Base-by-base conservation (phyloP, 2,329 filamentous ascomycete species). In the Exserohilum rostratum region DNA sequence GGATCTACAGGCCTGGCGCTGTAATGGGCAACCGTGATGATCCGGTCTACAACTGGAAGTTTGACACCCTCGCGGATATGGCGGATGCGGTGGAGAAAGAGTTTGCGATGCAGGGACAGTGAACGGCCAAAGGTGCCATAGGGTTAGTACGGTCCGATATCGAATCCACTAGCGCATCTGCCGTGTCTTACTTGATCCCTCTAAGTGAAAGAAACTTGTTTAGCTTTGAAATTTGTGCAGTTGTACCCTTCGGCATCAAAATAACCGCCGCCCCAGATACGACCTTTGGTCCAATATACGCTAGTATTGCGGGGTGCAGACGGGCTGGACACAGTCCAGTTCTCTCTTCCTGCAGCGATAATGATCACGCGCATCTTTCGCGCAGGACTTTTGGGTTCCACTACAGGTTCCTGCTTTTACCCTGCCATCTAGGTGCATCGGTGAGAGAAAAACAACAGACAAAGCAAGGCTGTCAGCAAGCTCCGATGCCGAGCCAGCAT, bases 31-130 rank as follows among this genome's bases (percentile, higher is more conserved):
- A 77, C 43, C 67, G 78, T 43, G 65, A 76, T 1, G 77, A 78
- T 33, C 76, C 75, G 6, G 73, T 76, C 13, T 68, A 56, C 54
- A 65, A 73, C 30, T 88, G 84, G 82, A 80, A 80, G 62, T 86
- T 87, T 68, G 77, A 80, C 35, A 86, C 79, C 0, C 67, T 89
- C 58, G 81, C 77, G 2, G 85, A 87, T 44, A 82, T 89, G 79
- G 87, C 85, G 0, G 82, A 83, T 71, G 80, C 81, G 11, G 79
- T 50, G 77, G 85, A 67, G 64, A 75, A 65, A 76, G 72, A 66
- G 53, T 25, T 69, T 34, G 55, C 55, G 27, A 44, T 58, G 46
- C 43, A 46, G 39, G 37, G 46, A 22, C 50, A 51, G 30, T 61
- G n/a, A 49, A 35, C 18, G 42, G 13, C 6, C 2, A 34, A 22